A percentile compares a stretch with the other conserved stretches of the same genome.
These are phyloP conservation scores for Claviceps maximensis DNA, from an alignment of 2,329 filamentous ascomycete genomes.

Conservation along the genomic window DNA sequence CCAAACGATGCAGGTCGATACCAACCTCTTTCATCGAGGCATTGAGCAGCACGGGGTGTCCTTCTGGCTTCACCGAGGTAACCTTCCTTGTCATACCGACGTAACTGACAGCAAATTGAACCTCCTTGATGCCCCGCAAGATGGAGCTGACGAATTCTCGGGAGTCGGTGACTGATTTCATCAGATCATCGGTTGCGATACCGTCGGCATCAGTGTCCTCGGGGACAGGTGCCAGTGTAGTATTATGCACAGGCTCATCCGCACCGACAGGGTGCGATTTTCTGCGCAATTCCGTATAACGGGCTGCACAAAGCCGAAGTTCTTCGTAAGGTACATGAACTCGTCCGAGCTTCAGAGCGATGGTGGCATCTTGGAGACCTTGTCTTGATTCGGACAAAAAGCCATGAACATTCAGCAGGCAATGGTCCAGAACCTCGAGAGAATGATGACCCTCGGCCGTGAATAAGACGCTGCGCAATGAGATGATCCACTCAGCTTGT, in stretches of 20 bases:
- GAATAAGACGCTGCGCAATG: slow-evolving; percentile 74
- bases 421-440: slow-evolving; percentile 77
- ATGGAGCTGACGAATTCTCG: slow-evolving; percentile 87
- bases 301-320: slow-evolving; percentile 48
- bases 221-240: slow-evolving; percentile 59
- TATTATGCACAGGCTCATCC: slow-evolving; percentile 42
- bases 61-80: slow-evolving; percentile 49
- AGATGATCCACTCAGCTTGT: slow-evolving; percentile 90
- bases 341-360: slow-evolving; percentile 81
- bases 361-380: slow-evolving; percentile 77
- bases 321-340: slow-evolving; percentile 88
- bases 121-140: slow-evolving; percentile 83
- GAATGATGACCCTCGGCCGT: slow-evolving; percentile 74
- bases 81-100: slow-evolving; percentile 76
- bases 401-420: slow-evolving; percentile 81
- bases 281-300: slow-evolving; percentile 33
- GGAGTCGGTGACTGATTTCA: slow-evolving; percentile 78
- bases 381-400: slow-evolving; percentile 75
- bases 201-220: slow-evolving; percentile 59
- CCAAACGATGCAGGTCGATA: slow-evolving; percentile 80
- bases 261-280: slow-evolving; percentile 22
- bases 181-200: slow-evolving; percentile 53
- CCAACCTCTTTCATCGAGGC: slow-evolving; percentile 94
- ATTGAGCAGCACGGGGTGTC: slow-evolving; percentile 66
- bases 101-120: slow-evolving; percentile 89